Conservation (phyloP, 371 early-diverging fungal genomes). For the Mortierella sp. region DNA sequence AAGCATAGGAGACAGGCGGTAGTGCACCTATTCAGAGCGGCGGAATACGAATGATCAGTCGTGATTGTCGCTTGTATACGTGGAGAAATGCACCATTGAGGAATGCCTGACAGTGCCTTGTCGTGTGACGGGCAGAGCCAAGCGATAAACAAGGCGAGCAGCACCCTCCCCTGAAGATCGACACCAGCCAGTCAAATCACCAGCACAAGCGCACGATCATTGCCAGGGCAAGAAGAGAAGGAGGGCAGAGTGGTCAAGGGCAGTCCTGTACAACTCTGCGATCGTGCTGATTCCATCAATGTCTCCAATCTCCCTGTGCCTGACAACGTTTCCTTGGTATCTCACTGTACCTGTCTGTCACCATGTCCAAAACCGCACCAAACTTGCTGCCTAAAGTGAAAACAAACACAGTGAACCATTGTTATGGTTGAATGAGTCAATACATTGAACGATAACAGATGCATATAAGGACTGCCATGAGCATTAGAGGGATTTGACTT, state of each 20-base stretch:
- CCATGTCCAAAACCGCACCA: conserved; percentile 98
- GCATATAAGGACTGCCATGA: background rate
- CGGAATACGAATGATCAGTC: background rate
- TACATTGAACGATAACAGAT: background rate
- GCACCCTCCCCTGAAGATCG: too few relatives aligned
- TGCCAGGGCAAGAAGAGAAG: too few relatives aligned
- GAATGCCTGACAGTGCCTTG: too few relatives aligned
- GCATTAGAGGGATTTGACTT: conserved; percentile 33
- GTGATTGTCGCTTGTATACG: conserved; percentile 1
- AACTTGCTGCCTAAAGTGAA: conserved; percentile 83
- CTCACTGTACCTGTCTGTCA: conserved; percentile 85
- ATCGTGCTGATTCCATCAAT: too few relatives aligned
- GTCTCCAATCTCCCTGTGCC: too few relatives aligned
- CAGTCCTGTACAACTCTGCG: too few relatives aligned
- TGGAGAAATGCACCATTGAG: too few relatives aligned
- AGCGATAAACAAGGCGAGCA: too few relatives aligned
- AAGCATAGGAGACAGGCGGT: conserved; percentile 92
- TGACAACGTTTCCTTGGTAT: background rate
- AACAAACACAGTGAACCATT: background rate
- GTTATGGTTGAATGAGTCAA: background rate
- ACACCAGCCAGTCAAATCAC: too few relatives aligned
- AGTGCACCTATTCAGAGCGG: conserved; percentile 68
- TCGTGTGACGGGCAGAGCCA: too few relatives aligned
- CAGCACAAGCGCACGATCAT: too few relatives aligned
- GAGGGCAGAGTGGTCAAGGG: too few relatives aligned